Evolutionary conservation across 2,329 filamentous ascomycete species (phyloP).

Genomic region (Aspergillus ibericus): DNA sequence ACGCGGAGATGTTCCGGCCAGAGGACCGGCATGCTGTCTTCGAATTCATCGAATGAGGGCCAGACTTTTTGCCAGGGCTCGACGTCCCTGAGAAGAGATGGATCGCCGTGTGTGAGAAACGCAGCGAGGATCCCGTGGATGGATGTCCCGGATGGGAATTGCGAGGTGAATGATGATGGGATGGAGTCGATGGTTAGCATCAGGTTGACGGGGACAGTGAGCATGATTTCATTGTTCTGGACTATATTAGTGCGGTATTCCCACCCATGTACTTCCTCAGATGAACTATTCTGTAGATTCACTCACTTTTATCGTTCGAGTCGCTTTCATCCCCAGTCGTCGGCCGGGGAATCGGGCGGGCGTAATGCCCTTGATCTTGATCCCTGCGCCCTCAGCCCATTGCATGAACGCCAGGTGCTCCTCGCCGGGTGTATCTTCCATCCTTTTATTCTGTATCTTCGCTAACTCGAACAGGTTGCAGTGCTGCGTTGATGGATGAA

Average conservation of each 20-base stretch:
- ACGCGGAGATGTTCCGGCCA: constrained; percentile 50
- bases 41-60: constrained; percentile 62
- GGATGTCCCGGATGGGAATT: constrained; percentile 56
- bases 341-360: constrained; percentile 68
- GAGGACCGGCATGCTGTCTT: constrained; percentile 57
- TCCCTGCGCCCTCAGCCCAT: constrained; percentile 66
- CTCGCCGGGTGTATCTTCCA: constrained; percentile 13
- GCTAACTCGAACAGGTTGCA: neutral
- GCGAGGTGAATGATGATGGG: constrained; percentile 52
- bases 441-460: neutral
- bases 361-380: constrained; percentile 65
- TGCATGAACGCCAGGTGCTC: constrained; percentile 55
- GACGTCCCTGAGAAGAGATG: constrained; percentile 48
- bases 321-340: constrained; percentile 75
- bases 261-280: too few relatives aligned
- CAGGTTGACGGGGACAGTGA: constrained; percentile 62
- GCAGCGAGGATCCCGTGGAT: constrained; percentile 72
- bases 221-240: constrained; percentile 59
- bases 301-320: constrained; percentile 61
- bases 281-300: neutral
- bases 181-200: constrained; percentile 65
- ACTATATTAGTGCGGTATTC: too few relatives aligned
- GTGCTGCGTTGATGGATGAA: neutral
- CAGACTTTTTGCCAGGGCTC: constrained; percentile 65
- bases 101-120: constrained; percentile 56